Evolutionary conservation across 1,284 basidiomycete genomes (phyloP).

Genomic region (Leccinum fallax): DNA sequence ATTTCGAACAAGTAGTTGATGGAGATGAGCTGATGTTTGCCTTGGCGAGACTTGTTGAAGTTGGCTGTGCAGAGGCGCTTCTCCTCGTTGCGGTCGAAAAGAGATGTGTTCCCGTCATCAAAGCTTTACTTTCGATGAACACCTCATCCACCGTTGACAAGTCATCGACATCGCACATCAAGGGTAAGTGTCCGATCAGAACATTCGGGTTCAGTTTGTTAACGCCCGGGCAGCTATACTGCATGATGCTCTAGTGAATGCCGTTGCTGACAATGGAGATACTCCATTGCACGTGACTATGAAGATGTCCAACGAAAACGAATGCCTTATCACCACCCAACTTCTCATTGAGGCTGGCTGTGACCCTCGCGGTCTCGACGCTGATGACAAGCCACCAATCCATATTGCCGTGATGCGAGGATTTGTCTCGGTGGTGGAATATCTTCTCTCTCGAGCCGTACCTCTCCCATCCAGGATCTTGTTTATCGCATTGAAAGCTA

Average conservation of each 20-base stretch:
- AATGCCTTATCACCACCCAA: background rate
- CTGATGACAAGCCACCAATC: background rate
- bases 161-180: background rate
- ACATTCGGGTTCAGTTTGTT: background rate
- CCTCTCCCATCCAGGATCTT: constrained; percentile 6
- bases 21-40: background rate
- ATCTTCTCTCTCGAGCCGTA: background rate
- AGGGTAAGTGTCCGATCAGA: background rate
- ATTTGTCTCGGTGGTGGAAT: constrained; percentile 1
- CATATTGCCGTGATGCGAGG: background rate
- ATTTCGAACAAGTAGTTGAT: background rate
- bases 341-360: background rate
- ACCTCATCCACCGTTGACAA: too few species aligned
- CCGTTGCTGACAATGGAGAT: background rate
- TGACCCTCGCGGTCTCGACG: background rate
- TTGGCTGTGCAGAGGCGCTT: background rate
- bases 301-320: background rate
- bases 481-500: background rate
- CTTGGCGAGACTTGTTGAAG: background rate
- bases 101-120: background rate
- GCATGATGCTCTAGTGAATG: background rate
- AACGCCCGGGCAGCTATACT: background rate
- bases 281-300: background rate
- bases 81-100: background rate
- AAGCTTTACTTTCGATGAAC: background rate